A percentile compares a stretch with the other conserved stretches of the same genome.
These are phyloP conservation scores for Candida sanyaensis DNA, from an alignment of 1,139 yeast species.

Conservation along the genomic window DNA sequence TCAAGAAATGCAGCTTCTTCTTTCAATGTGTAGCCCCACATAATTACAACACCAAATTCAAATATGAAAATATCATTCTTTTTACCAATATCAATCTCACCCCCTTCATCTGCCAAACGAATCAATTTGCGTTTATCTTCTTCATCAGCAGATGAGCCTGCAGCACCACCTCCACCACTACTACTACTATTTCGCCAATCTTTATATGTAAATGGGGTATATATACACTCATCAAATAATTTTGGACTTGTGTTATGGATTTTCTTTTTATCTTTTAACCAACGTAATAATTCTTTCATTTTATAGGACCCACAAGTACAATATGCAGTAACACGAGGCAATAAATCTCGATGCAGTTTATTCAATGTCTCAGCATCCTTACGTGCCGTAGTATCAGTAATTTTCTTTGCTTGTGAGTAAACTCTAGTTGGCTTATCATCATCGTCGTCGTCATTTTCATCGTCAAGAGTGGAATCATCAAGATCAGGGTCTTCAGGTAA, in stretches of 20 bases:
- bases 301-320: constrained; percentile 93
- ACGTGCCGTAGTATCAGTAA: constrained; percentile 89
- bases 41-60: constrained; percentile 91
- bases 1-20: constrained; percentile 84
- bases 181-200: constrained; percentile 65
- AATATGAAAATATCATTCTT: constrained; percentile 82
- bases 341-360: constrained; percentile 78
- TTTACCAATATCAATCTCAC: constrained; percentile 83
- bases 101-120: constrained; percentile 89
- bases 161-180: constrained; percentile 22
- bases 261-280: constrained; percentile 80
- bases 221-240: constrained; percentile 88
- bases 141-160: constrained; percentile 18
- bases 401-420: constrained; percentile 79
- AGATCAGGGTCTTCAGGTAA: constrained; percentile 70
- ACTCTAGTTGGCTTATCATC: constrained; percentile 37
- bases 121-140: constrained; percentile 48
- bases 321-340: constrained; percentile 92
- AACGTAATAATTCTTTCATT: constrained; percentile 82
- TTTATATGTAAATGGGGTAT: constrained; percentile 84
- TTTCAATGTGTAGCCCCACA: constrained; percentile 89
- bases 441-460: constrained; percentile 26
- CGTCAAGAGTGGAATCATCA: constrained; percentile 14
- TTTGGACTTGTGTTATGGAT: constrained; percentile 80
- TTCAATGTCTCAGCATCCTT: constrained; percentile 94